These are phyloP conservation scores for Annona cherimola DNA, from an alignment of 164 flowering plant genomes.

Conservation along the genomic window DNA sequence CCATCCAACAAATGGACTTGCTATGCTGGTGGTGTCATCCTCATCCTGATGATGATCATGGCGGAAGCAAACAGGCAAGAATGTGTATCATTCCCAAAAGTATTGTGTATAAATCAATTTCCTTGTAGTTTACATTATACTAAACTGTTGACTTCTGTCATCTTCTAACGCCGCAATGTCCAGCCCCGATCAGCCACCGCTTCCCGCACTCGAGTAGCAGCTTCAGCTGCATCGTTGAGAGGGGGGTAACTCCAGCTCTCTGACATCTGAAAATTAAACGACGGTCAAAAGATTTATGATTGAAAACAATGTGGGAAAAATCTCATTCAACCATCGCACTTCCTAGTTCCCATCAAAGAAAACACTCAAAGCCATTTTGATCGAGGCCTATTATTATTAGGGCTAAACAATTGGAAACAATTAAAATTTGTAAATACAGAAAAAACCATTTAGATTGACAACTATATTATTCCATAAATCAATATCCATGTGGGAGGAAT, in stretches of 20 bases:
- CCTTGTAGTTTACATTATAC: neutral
- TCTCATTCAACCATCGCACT: no score
- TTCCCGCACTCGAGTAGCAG: conserved; percentile 53
- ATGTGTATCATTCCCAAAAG: neutral
- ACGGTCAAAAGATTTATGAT: neutral
- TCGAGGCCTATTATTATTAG: no score
- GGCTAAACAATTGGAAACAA: no score
- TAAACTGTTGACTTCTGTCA: neutral
- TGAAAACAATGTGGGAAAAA: neutral
- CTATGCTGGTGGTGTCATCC: neutral
- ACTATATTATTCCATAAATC: no score
- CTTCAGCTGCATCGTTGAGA: conserved; percentile 76
- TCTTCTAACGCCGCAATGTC: conserved; percentile 38
- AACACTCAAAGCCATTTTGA: no score
- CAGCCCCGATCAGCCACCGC: conserved; percentile 76
- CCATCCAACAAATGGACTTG: neutral
- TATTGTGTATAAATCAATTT: neutral
- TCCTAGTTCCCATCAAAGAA: no score
- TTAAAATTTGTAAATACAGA: no score
- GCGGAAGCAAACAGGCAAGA: neutral
- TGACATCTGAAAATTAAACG: conserved; percentile 43
- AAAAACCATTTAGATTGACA: no score
- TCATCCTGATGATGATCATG: neutral
- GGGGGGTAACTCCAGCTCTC: conserved; percentile 92
- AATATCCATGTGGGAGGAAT: no score